Conservation (phyloP, 1,284 basidiomycete genomes). For the Acaromyces ingoldii region DNA sequence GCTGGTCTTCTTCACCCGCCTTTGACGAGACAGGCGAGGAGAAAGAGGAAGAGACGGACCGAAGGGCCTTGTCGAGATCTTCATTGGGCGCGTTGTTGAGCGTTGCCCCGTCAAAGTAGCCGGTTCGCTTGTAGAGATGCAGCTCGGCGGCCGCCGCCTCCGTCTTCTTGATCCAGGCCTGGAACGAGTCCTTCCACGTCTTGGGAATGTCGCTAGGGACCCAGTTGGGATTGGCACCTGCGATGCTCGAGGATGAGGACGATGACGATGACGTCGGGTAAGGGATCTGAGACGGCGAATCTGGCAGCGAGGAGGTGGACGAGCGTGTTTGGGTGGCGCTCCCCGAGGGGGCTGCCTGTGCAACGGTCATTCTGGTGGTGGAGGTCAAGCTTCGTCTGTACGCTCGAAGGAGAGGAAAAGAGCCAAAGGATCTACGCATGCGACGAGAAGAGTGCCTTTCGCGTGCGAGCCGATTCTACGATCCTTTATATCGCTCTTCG, state of each 20-base stretch:
- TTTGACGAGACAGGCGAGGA: not conserved
- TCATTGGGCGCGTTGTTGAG: constrained; percentile 13
- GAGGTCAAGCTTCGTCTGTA: too few species aligned
- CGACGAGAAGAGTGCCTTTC: too few species aligned
- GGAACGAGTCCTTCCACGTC: constrained; percentile 2
- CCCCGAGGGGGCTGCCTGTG: too few species aligned
- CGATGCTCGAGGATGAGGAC: not conserved
- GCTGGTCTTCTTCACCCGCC: not conserved
- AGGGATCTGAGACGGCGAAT: not conserved
- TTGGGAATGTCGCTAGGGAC: constrained; percentile 6
- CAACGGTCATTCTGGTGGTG: too few species aligned
- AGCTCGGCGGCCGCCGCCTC: constrained; percentile 15
- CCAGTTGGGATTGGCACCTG: too few species aligned
- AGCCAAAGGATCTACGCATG: too few species aligned
- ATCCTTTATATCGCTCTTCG: too few species aligned
- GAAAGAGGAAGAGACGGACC: too few species aligned
- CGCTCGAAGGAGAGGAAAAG: too few species aligned
- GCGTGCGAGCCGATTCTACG: too few species aligned
- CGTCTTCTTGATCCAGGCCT: not conserved
- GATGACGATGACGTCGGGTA: not conserved
- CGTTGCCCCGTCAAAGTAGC: constrained; percentile 14
- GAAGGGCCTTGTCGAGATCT: not conserved
- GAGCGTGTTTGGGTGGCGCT: too few species aligned
- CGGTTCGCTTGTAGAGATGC: constrained; percentile 12
- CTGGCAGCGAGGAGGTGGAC: not conserved